Conservation (phyloP, 768 basidiomycete genomes). For the Trametes cinnabarina region DNA sequence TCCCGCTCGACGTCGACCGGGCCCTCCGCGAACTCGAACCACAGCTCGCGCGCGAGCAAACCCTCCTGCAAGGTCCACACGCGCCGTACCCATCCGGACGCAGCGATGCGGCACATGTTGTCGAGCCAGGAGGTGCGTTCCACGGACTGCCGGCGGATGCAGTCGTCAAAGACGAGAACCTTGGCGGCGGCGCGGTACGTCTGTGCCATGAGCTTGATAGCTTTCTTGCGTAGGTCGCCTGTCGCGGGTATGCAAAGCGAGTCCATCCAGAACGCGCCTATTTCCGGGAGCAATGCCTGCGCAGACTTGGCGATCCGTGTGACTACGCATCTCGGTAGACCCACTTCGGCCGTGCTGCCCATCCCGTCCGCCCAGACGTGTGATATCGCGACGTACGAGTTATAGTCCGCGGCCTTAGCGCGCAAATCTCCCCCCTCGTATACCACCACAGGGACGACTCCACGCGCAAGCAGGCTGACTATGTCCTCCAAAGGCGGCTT, state of each 20-base stretch:
- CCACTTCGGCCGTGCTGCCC: neutral
- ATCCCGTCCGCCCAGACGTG: neutral
- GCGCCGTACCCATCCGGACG: too few species aligned
- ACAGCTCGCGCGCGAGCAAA: too few species aligned
- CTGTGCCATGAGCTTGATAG: slow-evolving; percentile 16
- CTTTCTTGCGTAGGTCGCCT: slow-evolving; percentile 2
- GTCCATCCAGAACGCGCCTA: slow-evolving; percentile 11
- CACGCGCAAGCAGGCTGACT: too few species aligned
- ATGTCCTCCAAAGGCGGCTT: too few species aligned
- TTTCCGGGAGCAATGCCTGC: neutral
- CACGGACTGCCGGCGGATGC: too few species aligned
- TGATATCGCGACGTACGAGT: neutral
- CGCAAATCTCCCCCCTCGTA: neutral
- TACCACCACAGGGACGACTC: neutral
- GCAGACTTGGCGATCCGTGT: neutral
- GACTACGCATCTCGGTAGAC: neutral
- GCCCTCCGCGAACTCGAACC: too few species aligned
- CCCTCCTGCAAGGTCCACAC: too few species aligned
- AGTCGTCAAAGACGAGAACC: slow-evolving; percentile 13
- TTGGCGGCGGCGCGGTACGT: slow-evolving; percentile 9
- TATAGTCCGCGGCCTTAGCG: neutral
- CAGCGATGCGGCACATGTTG: too few species aligned
- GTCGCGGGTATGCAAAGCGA: slow-evolving; percentile 10
- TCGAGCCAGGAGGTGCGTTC: too few species aligned
- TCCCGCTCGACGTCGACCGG: too few species aligned